phyloP scores from a whole-genome alignment of 352 stramenopile genomes.

The Globisporangium camurandrum region DNA sequence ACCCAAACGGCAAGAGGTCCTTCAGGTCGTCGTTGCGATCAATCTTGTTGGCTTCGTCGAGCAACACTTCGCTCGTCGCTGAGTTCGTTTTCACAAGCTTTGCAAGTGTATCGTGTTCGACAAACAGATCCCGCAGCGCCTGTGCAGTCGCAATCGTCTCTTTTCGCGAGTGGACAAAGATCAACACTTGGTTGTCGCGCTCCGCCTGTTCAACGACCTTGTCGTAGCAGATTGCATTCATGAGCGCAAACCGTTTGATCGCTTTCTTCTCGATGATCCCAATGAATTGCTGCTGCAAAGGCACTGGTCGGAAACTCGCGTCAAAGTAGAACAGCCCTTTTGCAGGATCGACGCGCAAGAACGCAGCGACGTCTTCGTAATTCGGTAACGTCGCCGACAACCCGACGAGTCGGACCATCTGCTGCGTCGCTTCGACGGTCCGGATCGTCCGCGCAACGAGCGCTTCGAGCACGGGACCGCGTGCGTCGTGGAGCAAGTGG shows the following conservation, averaged over 20 bases:
- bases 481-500: conserved; percentile 98
- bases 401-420: conserved; percentile 96
- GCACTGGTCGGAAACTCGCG: conserved; percentile 97
- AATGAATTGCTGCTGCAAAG: conserved; percentile 99
- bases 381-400: conserved; percentile 99
- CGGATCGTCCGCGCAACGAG: conserved; percentile 96
- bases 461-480: conserved; percentile 97
- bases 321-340: conserved; percentile 99
- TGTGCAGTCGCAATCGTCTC: conserved; percentile 97
- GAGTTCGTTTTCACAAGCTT: conserved; percentile 88
- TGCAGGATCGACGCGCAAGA: conserved; percentile 95
- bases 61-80: conserved; percentile 88
- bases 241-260: conserved; percentile 97
- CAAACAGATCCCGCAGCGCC: conserved; percentile 92
- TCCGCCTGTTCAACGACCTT: conserved; percentile 94
- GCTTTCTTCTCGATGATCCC: conserved; percentile 99
- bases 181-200: conserved; percentile 96
- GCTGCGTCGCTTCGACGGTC: conserved; percentile 96
- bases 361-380: conserved; percentile 98
- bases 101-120: conserved; percentile 93
- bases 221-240: conserved; percentile 99
- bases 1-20: conserved; percentile 97
- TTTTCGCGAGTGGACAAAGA: conserved; percentile 99
- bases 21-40: conserved; percentile 97
- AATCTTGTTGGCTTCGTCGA: conserved; percentile 89